Conservation (phyloP, 2,329 filamentous ascomycete species). For the Parastagonospora avenae region DNA sequence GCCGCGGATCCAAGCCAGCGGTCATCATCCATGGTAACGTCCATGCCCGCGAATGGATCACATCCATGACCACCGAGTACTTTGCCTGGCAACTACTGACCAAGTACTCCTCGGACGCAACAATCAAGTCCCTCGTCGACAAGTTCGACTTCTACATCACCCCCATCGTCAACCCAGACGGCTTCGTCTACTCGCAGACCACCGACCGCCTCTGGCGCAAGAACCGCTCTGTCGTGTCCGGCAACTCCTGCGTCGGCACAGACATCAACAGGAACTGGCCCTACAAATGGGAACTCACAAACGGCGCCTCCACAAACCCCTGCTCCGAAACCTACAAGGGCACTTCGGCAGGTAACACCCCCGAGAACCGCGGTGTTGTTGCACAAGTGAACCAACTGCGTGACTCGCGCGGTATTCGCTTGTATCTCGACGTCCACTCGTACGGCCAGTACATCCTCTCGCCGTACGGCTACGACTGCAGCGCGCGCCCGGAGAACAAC, state of each 20-base stretch:
- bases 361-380: slow-evolving; percentile 49
- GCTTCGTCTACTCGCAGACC: slow-evolving; percentile 47
- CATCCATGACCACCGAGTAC: slow-evolving; percentile 24
- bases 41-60: slow-evolving; percentile 45
- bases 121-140: slow-evolving; percentile 41
- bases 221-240: slow-evolving; percentile 43
- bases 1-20: slow-evolving; percentile 45
- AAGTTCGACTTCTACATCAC: slow-evolving; percentile 46
- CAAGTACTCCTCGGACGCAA: slow-evolving; percentile 38
- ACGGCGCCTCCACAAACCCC: slow-evolving; percentile 44
- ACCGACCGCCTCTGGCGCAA: slow-evolving; percentile 49
- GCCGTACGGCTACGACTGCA: slow-evolving; percentile 65
- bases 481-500: slow-evolving; percentile 53
- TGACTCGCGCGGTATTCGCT: slow-evolving; percentile 56
- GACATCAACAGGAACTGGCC: slow-evolving; percentile 50
- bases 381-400: slow-evolving; percentile 50
- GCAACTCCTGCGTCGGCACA: slow-evolving; percentile 40
- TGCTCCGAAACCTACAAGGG: slow-evolving; percentile 48
- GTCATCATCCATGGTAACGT: slow-evolving; percentile 44
- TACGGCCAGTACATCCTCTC: slow-evolving; percentile 54
- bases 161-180: slow-evolving; percentile 27
- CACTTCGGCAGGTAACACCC: slow-evolving; percentile 35
- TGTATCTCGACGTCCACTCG: slow-evolving; percentile 69
- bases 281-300: slow-evolving; percentile 41
- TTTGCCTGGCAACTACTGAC: slow-evolving; percentile 44